phyloP scores from a whole-genome alignment of 495 filamentous ascomycete species.

The Venustampulla echinocandica region DNA sequence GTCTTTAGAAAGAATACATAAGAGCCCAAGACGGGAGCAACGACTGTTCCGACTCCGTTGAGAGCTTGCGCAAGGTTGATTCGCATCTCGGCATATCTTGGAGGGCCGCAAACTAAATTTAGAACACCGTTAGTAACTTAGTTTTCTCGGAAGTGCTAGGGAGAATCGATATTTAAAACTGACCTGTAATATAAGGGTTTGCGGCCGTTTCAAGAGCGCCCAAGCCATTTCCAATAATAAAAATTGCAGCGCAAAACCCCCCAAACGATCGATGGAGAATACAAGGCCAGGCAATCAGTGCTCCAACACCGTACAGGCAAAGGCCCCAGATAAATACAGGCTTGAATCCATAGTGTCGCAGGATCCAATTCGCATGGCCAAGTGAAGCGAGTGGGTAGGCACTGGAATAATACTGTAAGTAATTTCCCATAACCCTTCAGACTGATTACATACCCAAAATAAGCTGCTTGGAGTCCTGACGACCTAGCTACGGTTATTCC shows the following conservation, averaged over 20 bases:
- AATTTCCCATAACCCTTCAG: no score
- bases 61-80: conserved; percentile 60
- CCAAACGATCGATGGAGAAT: conserved; percentile 49
- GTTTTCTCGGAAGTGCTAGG: no score
- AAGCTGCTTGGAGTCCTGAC: conserved; percentile 41
- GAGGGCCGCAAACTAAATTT: conserved; percentile 63
- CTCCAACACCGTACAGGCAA: conserved; percentile 47
- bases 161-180: no score
- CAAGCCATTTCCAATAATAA: conserved; percentile 62
- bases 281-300: conserved; percentile 53
- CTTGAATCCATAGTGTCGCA: conserved; percentile 54
- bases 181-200: conserved; percentile 44
- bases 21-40: conserved; percentile 58
- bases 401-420: no score
- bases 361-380: conserved; percentile 50
- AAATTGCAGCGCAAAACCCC: conserved; percentile 61
- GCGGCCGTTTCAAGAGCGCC: conserved; percentile 66
- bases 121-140: no score
- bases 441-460: no score
- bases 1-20: conserved; percentile 58
- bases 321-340: conserved; percentile 53
- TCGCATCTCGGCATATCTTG: conserved; percentile 58
- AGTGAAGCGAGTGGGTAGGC: conserved; percentile 47
- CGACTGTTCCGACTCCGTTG: conserved; percentile 55
- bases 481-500: conserved; percentile 35